Evolutionary conservation across 305 asterid species (phyloP), one percentile per base, ranked within the genome.

Genomic region (Fraxinus platypoda): DNA sequence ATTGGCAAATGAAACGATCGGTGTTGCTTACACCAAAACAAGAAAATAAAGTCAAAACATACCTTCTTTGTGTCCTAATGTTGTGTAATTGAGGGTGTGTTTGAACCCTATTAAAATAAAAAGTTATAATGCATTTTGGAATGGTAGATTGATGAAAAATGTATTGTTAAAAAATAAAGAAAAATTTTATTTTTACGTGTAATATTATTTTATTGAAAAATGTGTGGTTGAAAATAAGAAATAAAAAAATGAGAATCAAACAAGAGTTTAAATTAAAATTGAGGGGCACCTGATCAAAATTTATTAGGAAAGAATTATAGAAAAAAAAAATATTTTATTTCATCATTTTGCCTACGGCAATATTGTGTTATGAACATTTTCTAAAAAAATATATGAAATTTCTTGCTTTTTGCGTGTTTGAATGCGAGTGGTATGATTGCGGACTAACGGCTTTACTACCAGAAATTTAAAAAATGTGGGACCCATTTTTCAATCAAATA

Each of bases 391-490:
- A 37, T 37, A 37, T 37, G n/a, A 30, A 21, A 11, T 12, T 1
- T 11, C 17, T 35, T 73, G 46, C 38, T 54, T 83, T 54, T 33
- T 37, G 13, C 30, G 76, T 78, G 85, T 85, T 88, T 80, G 87
- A 87, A 90, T 26, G 79, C 83, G 90, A 83, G 92, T 38, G 84
- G 85, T 83, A 80, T 70, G 90, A 91, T 91, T 88, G 91, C 31
- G 19, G 59, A 87, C 81, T 68, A 89, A 90, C 92, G 91, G 93
- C 93, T 90, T 38, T n/a, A 23, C 21, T 19, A 57, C 68, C 68
- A 57, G 78, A 83, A 17, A 76, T 71, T 78, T 88, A 80, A 77
- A 83, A 78, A 71, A n/a, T 38, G 79, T 78, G 89, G 92, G 54
- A 37, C 21, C 91, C 90, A 7, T 37, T 66, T 68, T 30, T 57